Evolutionary conservation across 805 yeast genomes (phyloP).

Genomic region (Peterozyma toletana): DNA sequence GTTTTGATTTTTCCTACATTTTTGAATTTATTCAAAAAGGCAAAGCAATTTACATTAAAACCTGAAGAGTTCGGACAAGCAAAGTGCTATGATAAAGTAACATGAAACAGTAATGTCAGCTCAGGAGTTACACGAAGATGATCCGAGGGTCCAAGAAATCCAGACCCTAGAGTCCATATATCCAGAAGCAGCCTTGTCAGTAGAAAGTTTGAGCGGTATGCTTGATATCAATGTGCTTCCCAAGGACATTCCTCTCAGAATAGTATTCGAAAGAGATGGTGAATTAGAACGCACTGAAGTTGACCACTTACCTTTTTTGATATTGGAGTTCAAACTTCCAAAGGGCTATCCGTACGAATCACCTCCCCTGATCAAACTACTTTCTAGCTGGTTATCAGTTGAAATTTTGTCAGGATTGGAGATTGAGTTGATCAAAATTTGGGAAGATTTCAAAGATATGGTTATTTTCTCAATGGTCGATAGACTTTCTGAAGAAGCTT

Average conservation of each 20-base stretch:
- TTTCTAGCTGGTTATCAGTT: constrained; percentile 22
- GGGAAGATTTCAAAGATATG: constrained; percentile 29
- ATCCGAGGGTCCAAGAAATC: constrained; percentile 28
- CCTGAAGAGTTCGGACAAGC: no score
- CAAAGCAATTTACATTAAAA: no score
- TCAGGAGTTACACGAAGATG: constrained; percentile 8
- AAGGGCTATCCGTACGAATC: constrained; percentile 25
- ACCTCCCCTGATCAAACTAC: constrained; percentile 21
- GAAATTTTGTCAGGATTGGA: constrained; percentile 11
- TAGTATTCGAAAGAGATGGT: constrained; percentile 7
- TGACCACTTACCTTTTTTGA: constrained; percentile 23
- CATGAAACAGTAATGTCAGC: no score
- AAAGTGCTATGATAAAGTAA: no score
- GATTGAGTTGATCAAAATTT: constrained; percentile 18
- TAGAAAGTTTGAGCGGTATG: constrained; percentile 13
- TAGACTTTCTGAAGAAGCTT: constrained; percentile 20
- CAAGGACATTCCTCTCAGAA: constrained; percentile 12
- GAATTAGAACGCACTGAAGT: constrained; percentile 9
- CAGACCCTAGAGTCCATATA: constrained; percentile 32
- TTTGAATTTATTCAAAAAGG: no score
- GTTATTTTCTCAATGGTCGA: constrained; percentile 38
- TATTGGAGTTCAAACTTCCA: constrained; percentile 23
- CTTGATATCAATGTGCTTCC: constrained; percentile 20
- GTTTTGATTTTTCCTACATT: no score
- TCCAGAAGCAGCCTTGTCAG: constrained; percentile 24